phyloP scores from a whole-genome alignment of 169 alveolate species.

The Eimeria mitis region DNA sequence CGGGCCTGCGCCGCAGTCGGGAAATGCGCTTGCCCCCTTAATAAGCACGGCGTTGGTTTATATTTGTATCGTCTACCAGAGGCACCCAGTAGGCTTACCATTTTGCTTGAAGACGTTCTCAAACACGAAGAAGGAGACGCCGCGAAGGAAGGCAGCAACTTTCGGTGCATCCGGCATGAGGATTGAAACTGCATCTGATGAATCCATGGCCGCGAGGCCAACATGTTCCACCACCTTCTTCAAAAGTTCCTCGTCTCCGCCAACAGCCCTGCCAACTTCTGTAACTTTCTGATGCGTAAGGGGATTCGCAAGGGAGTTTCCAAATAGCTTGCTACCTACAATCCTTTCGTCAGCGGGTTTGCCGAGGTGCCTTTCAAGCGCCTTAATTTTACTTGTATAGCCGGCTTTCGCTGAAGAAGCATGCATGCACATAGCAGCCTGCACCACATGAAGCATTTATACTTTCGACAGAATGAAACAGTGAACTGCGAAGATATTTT shows the following conservation, averaged over 20 bases:
- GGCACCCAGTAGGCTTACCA: background rate
- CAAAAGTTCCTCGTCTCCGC: background rate
- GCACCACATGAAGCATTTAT: background rate
- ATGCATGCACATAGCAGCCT: background rate
- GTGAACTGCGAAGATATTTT: background rate
- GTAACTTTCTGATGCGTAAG: background rate
- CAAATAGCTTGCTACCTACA: conserved; percentile 43
- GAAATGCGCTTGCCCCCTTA: background rate
- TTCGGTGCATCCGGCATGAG: conserved; percentile 45
- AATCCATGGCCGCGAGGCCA: conserved; percentile 6
- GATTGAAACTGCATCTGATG: conserved; percentile 29
- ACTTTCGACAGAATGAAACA: background rate
- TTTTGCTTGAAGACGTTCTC: conserved; percentile 48
- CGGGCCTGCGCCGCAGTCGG: conserved; percentile 9
- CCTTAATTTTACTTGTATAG: conserved; percentile 5
- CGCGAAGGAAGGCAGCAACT: conserved; percentile 32
- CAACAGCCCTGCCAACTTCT: background rate
- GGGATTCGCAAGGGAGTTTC: conserved; percentile 59
- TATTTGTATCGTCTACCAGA: background rate
- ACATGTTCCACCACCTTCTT: conserved; percentile 4
- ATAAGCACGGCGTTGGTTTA: background rate
- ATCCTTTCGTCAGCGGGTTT: background rate
- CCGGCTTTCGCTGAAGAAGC: conserved; percentile 10
- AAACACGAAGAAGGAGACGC: conserved; percentile 30
- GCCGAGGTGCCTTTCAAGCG: background rate